Percentiles rank a stretch among this genome's conserved stretches.
Evolutionary conservation across 345 rosid species (phyloP).

Genomic region (Heritiera fomes): DNA sequence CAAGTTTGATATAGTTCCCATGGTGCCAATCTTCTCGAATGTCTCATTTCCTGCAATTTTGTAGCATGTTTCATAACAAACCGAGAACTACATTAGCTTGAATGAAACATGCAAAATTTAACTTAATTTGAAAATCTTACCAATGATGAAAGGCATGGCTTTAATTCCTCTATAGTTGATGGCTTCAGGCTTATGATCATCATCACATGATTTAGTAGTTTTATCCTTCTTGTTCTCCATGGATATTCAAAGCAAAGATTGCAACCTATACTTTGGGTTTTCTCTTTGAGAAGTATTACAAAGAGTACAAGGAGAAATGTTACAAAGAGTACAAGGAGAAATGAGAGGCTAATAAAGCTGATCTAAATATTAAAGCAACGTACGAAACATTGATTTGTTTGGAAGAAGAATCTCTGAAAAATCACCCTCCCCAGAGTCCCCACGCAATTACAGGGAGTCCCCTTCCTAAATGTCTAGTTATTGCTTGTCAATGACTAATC

Average conservation of each 20-base stretch:
- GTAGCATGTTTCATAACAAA: not conserved
- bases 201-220: not conserved
- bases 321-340: not conserved
- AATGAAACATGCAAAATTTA: not conserved
- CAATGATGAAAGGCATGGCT: conserved; percentile 22
- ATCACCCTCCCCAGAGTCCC: no score
- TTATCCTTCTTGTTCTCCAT: conserved; percentile 1
- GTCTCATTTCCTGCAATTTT: conserved; percentile 40
- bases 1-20: conserved; percentile 38
- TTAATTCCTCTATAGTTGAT: conserved; percentile 20
- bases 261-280: not conserved
- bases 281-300: not conserved
- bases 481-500: no score
- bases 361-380: no score
- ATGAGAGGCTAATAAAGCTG: not conserved
- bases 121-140: not conserved
- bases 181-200: not conserved
- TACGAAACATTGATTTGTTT: no score
- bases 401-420: no score
- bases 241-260: not conserved
- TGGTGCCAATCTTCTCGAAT: conserved; percentile 44
- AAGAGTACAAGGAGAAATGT: not conserved
- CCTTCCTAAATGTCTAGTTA: no score
- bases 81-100: not conserved
- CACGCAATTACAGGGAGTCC: no score